Percentiles rank a stretch among this genome's conserved stretches.
phyloP scores from a whole-genome alignment of 176 grass and related monocot genomes.

The Musa beccarii region DNA sequence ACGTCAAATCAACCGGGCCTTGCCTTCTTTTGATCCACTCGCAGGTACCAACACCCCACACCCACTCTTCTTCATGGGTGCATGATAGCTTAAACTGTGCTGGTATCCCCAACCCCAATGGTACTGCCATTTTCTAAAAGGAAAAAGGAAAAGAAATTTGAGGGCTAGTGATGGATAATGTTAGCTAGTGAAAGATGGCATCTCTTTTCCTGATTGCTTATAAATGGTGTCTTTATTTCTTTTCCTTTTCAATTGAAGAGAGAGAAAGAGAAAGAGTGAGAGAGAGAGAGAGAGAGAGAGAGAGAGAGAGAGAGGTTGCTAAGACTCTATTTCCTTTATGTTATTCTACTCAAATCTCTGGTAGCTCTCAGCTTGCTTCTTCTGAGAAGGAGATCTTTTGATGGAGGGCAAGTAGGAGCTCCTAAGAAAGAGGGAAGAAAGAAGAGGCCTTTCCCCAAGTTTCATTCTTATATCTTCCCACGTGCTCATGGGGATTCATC shows the following conservation, averaged over 20 bases:
- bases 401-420: background rate
- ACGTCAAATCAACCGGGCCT: conserved; percentile 21
- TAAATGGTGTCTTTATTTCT: conserved; percentile 42
- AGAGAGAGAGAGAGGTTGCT: conserved; percentile 50
- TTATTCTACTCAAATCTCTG: background rate
- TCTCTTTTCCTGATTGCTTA: conserved; percentile 37
- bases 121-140: conserved; percentile 10
- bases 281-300: conserved; percentile 31
- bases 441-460: background rate
- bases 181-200: conserved; percentile 19
- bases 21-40: conserved; percentile 30
- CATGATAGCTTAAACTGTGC: conserved; percentile 15
- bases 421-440: conserved; percentile 2
- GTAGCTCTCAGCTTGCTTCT: conserved; percentile 13
- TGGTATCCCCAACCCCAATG: background rate
- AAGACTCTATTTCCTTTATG: background rate
- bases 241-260: conserved; percentile 72
- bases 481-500: conserved; percentile 5
- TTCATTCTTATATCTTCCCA: conserved; percentile 22
- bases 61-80: background rate
- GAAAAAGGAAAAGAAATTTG: background rate
- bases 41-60: conserved; percentile 1
- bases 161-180: conserved; percentile 53
- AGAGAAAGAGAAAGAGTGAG: conserved; percentile 30
- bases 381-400: conserved; percentile 18